Conservation (phyloP, 1,284 basidiomycete genomes). For the Mycosarcoma maydis region DNA sequence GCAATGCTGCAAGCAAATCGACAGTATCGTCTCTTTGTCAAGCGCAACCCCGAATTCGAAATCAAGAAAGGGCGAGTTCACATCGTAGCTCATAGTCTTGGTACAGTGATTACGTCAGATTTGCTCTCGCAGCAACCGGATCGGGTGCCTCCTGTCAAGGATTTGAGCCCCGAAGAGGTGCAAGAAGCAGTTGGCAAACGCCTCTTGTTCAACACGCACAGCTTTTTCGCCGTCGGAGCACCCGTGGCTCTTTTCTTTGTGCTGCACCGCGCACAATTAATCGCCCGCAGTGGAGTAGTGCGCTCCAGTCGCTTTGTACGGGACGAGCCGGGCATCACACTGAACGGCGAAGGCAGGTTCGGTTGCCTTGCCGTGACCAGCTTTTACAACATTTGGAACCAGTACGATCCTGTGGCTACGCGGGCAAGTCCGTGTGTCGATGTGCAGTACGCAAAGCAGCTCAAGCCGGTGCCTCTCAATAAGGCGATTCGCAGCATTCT, state of each 20-base stretch:
- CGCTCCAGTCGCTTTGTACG: constrained; percentile 70
- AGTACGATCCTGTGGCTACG: constrained; percentile 71
- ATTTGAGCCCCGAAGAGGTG: constrained; percentile 14
- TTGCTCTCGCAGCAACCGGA: constrained; percentile 72
- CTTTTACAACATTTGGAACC: constrained; percentile 71
- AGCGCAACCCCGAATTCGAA: constrained; percentile 69
- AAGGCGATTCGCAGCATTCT: constrained; percentile 39
- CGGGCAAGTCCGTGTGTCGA: constrained; percentile 67
- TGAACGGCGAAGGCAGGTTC: constrained; percentile 70
- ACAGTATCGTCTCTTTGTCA: constrained; percentile 72
- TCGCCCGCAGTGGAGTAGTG: constrained; percentile 70
- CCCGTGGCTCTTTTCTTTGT: constrained; percentile 72
- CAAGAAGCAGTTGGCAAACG: constrained; percentile 22
- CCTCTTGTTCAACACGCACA: constrained; percentile 68
- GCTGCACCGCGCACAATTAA: constrained; percentile 71
- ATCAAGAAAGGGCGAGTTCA: constrained; percentile 69
- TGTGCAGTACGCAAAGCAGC: constrained; percentile 54
- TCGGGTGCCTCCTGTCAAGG: constrained; percentile 60
- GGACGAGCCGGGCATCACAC: constrained; percentile 60
- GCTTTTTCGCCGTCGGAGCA: constrained; percentile 71
- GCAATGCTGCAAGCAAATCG: constrained; percentile 64
- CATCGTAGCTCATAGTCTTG: constrained; percentile 69
- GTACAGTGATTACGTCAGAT: constrained; percentile 71
- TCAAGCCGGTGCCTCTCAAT: constrained; percentile 41
- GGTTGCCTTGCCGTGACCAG: constrained; percentile 71